Evolutionary conservation across 1,139 yeast genomes (phyloP).

Genomic region (Nakaseomyces nivariensis): DNA sequence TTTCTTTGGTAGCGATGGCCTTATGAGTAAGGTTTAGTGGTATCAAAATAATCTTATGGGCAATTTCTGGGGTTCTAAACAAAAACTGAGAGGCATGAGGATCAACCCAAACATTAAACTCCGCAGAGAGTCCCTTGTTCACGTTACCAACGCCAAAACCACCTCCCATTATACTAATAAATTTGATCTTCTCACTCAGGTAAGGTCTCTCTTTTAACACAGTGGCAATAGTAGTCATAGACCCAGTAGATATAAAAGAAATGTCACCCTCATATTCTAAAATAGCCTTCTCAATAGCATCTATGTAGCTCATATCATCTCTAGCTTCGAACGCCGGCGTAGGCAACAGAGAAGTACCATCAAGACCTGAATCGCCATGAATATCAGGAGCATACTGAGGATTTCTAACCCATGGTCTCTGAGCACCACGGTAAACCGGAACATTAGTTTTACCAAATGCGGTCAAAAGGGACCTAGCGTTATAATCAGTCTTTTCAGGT

Average conservation of each 20-base stretch:
- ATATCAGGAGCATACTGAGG: conserved; percentile 47
- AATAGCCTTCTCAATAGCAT: conserved; percentile 49
- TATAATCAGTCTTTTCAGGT: conserved; percentile 54
- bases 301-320: conserved; percentile 33
- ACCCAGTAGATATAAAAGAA: conserved; percentile 58
- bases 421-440: conserved; percentile 60
- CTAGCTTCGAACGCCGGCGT: conserved; percentile 32
- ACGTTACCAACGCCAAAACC: conserved; percentile 36
- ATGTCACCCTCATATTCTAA: conserved; percentile 36
- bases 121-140: conserved; percentile 51
- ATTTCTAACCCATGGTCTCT: conserved; percentile 42
- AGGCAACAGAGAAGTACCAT: conserved; percentile 57
- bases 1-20: conserved; percentile 45
- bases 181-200: conserved; percentile 37
- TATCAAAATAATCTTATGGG: conserved; percentile 42
- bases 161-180: conserved; percentile 70
- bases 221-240: conserved; percentile 58
- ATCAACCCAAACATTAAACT: conserved; percentile 68
- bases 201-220: conserved; percentile 47
- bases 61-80: conserved; percentile 38
- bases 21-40: conserved; percentile 68
- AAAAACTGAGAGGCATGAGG: conserved; percentile 62
- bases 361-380: conserved; percentile 69
- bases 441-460: conserved; percentile 40
- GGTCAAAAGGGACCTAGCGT: conserved; percentile 59